Evolutionary conservation across 768 basidiomycete genomes (phyloP).

Genomic region (Glaciozyma martinii): DNA sequence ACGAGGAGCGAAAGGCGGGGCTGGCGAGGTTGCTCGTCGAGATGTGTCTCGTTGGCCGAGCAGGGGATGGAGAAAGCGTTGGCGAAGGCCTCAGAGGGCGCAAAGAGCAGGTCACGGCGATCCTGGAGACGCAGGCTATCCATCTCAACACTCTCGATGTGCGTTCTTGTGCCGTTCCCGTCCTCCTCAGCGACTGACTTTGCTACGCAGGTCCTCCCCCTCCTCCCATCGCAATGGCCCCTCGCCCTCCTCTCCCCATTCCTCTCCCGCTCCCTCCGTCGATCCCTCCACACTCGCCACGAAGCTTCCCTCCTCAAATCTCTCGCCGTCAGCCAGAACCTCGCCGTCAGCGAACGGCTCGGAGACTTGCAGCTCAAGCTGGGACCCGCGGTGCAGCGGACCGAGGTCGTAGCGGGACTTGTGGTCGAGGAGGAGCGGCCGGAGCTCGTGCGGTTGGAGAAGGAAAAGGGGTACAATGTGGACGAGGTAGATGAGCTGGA

Average conservation of each 20-base stretch:
- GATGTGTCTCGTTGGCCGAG: conserved; percentile 11
- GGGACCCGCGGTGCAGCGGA: not conserved
- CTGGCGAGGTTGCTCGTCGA: conserved; percentile 25
- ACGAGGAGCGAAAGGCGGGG: not conserved
- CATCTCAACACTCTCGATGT: conserved; percentile 21
- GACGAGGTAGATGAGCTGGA: conserved; percentile 10
- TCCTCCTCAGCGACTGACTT: not conserved
- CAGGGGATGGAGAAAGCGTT: not conserved
- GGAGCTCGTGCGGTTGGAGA: not conserved
- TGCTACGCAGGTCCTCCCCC: not conserved
- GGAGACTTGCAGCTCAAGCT: not conserved
- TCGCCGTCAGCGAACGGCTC: conserved; percentile 4
- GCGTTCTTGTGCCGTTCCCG: not conserved
- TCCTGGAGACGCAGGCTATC: conserved; percentile 19
- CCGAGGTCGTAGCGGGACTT: not conserved
- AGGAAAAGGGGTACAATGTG: not conserved
- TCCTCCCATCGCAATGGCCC: not conserved
- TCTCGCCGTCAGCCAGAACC: conserved; percentile 19
- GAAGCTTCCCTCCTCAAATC: conserved; percentile 17
- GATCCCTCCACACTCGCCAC: conserved; percentile 12
- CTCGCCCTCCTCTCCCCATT: conserved; percentile 3
- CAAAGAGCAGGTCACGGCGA: conserved; percentile 1
- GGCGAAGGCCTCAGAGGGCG: no score
- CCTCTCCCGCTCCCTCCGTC: conserved; percentile 15
- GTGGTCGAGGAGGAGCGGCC: not conserved